Percentiles rank a stretch among this genome's conserved stretches.
phyloP scores from a whole-genome alignment of 805 yeast genomes.

The Wickerhamiella brachini region DNA sequence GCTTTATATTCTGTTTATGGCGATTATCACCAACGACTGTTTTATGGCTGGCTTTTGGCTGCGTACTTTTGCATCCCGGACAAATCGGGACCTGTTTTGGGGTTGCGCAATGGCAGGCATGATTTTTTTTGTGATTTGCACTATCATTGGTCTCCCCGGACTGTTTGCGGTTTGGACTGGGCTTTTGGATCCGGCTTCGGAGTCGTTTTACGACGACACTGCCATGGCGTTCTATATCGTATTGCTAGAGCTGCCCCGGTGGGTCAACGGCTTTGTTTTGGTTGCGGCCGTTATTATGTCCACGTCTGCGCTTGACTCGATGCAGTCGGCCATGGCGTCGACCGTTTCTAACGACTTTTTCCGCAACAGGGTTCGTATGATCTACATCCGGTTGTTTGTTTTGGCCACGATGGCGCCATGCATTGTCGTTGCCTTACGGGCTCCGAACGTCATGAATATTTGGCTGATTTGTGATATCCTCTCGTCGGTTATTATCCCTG shows the following conservation, averaged over 20 bases:
- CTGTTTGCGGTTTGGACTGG: conserved; percentile 88
- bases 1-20: conserved; percentile 68
- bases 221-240: conserved; percentile 57
- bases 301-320: conserved; percentile 78
- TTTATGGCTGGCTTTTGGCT: conserved; percentile 91
- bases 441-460: conserved; percentile 71
- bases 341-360: conserved; percentile 81
- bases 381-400: conserved; percentile 58
- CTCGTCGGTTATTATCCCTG: conserved; percentile 76
- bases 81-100: conserved; percentile 59
- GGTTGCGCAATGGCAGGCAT: conserved; percentile 67
- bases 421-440: conserved; percentile 70
- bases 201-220: conserved; percentile 37
- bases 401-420: conserved; percentile 70
- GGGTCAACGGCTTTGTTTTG: conserved; percentile 76
- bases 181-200: conserved; percentile 29
- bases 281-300: conserved; percentile 62
- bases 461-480: conserved; percentile 84
- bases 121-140: conserved; percentile 46
- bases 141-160: conserved; percentile 72
- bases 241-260: conserved; percentile 60
- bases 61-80: conserved; percentile 77
- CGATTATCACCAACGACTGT: conserved; percentile 79
- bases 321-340: conserved; percentile 80
- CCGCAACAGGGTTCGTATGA: conserved; percentile 58